Evolutionary conservation across 352 stramenopile species (phyloP).

Genomic region (Globisporangium camurandrum): DNA sequence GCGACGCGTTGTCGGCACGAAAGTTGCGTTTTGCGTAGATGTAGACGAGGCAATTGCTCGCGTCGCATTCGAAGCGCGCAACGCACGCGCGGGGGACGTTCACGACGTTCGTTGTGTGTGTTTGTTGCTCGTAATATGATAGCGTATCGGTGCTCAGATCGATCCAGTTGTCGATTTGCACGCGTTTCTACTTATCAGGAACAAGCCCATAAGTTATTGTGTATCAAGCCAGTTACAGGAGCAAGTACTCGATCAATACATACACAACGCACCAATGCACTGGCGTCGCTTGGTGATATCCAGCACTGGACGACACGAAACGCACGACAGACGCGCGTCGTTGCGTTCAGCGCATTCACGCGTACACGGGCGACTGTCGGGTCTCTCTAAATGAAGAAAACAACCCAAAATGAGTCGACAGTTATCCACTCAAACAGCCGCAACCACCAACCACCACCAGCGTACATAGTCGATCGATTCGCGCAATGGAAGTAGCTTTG

Average conservation of each 20-base stretch:
- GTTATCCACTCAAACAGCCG: not conserved
- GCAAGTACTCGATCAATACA: not conserved
- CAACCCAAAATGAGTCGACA: not conserved
- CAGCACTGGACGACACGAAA: slow-evolving; percentile 28
- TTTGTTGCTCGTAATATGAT: slow-evolving; percentile 42
- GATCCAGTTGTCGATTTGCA: slow-evolving; percentile 41
- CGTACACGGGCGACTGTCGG: slow-evolving; percentile 11
- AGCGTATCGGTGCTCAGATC: slow-evolving; percentile 37
- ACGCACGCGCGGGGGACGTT: slow-evolving; percentile 49
- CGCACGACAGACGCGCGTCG: slow-evolving; percentile 11
- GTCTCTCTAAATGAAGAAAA: slow-evolving; percentile 7
- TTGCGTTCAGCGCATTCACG: slow-evolving; percentile 24
- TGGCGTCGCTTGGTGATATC: slow-evolving; percentile 15
- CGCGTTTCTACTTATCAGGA: slow-evolving; percentile 17
- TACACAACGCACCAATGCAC: not conserved
- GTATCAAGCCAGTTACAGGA: no score
- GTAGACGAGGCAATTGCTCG: slow-evolving; percentile 13
- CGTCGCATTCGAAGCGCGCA: slow-evolving; percentile 30
- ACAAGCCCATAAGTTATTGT: not conserved
- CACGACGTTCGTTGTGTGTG: slow-evolving; percentile 31
- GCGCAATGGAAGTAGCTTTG: slow-evolving; percentile 24
- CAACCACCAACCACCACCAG: no score
- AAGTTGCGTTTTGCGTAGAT: slow-evolving; percentile 13
- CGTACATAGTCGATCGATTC: slow-evolving; percentile 37
- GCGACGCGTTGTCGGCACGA: slow-evolving; percentile 4